These are phyloP conservation scores for Elsinoe batatas DNA, from an alignment of 2,329 filamentous ascomycete genomes.

Conservation along the genomic window DNA sequence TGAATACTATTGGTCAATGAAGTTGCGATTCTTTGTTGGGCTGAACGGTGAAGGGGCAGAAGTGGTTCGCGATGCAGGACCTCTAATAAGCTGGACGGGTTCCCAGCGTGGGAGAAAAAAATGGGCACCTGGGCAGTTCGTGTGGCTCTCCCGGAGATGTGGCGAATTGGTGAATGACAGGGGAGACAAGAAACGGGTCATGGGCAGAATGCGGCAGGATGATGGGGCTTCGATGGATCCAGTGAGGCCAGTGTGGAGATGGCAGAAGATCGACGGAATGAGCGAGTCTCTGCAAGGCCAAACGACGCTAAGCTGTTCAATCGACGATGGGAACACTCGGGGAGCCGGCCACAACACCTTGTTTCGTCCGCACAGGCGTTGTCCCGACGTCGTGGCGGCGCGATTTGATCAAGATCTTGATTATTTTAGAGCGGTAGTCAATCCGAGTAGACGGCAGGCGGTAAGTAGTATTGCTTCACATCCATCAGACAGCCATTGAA, in stretches of 20 bases:
- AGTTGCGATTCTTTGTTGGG: no score
- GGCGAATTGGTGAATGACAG: slow-evolving; percentile 9
- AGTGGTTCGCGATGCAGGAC: background rate
- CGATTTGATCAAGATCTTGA: background rate
- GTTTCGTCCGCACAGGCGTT: background rate
- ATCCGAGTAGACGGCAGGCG: background rate
- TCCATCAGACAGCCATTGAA: background rate
- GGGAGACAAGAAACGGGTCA: slow-evolving; percentile 8
- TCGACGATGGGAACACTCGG: slow-evolving; percentile 2
- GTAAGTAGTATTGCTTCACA: no score
- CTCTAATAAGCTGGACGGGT: background rate
- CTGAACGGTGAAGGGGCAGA: background rate
- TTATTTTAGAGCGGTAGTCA: background rate
- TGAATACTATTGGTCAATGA: background rate
- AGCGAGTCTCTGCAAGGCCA: background rate
- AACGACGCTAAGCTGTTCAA: slow-evolving; percentile 4
- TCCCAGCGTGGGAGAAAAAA: background rate
- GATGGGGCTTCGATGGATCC: background rate
- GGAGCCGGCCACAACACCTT: background rate
- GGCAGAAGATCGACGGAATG: slow-evolving; percentile 1
- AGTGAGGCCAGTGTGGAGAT: slow-evolving; percentile 1
- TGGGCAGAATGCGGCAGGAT: background rate
- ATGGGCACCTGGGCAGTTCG: background rate
- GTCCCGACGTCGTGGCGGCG: background rate
- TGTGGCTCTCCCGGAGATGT: slow-evolving; percentile 8